Percentiles rank a stretch among this genome's conserved stretches.
Conservation (phyloP, 139 green algal genomes). For the Pedinophyceae sp. region DNA sequence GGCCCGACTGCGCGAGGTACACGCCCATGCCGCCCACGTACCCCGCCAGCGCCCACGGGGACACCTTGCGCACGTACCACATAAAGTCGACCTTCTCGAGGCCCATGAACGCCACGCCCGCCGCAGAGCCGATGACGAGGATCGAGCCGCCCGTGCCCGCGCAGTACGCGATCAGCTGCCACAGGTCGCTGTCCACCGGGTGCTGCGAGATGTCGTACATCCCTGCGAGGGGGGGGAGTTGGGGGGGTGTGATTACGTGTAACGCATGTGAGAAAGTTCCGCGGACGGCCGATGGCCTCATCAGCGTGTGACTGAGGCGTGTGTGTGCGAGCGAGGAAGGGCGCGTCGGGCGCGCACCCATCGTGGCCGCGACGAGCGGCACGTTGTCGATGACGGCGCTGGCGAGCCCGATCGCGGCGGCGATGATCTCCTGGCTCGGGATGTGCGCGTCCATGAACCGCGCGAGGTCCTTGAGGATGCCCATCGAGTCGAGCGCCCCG, state of each 20-base stretch:
- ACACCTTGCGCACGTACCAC: conserved; percentile 45
- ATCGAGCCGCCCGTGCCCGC: conserved; percentile 54
- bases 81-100: conserved; percentile 47
- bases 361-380: conserved; percentile 53
- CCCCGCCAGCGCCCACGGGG: conserved; percentile 25
- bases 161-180: conserved; percentile 45
- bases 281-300: too few species aligned
- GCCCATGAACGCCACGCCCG: conserved; percentile 55
- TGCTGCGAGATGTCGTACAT: conserved; percentile 4
- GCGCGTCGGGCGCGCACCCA: too few species aligned
- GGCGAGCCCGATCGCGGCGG: conserved; percentile 35
- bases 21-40: conserved; percentile 21
- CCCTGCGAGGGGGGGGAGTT: too few species aligned
- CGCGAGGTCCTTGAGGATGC: conserved; percentile 35
- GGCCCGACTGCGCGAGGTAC: conserved; percentile 14
- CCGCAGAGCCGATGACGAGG: conserved; percentile 50
- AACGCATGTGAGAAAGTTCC: conserved; percentile 1
- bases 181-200: conserved; percentile 24
- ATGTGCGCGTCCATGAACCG: conserved; percentile 21
- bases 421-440: conserved; percentile 28
- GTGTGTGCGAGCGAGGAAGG: too few species aligned
- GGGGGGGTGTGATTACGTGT: too few species aligned
- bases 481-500: conserved; percentile 33
- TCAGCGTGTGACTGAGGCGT: conserved; percentile 39
- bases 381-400: conserved; percentile 59